These are phyloP conservation scores for Raphanus raphanistrum DNA, from an alignment of 345 rosid species.

Conservation along the genomic window DNA sequence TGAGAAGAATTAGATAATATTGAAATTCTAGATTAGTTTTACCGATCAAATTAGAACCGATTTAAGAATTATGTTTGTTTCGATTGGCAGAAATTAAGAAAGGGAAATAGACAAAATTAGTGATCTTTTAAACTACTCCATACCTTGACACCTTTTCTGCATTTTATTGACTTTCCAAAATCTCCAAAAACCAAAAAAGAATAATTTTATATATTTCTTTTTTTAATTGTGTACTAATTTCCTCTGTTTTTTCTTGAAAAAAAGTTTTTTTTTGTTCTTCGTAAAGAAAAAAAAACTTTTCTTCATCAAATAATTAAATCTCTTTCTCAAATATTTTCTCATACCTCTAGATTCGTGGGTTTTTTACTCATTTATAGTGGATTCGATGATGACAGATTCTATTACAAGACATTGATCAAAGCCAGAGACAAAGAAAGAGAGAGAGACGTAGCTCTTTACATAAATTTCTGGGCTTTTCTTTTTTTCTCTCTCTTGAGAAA, in stretches of 20 bases:
- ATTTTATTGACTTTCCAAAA: no score
- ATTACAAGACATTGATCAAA: conserved; percentile 20
- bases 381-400: conserved; percentile 34
- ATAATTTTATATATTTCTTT: not conserved
- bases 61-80: no score
- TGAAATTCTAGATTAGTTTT: no score
- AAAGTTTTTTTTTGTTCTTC: not conserved
- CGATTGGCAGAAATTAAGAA: no score
- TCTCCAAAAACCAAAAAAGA: no score
- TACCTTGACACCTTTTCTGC: no score
- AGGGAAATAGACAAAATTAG: no score
- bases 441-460: conserved; percentile 3
- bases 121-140: no score
- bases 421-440: conserved; percentile 1
- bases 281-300: not conserved
- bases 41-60: no score
- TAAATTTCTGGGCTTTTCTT: conserved; percentile 1
- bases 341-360: conserved; percentile 9
- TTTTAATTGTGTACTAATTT: not conserved
- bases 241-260: not conserved
- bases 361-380: conserved; percentile 16
- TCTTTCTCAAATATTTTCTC: not conserved
- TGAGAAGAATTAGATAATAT: no score
- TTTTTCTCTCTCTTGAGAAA: not conserved
- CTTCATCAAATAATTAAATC: conserved; percentile 28